Percentiles rank a stretch among this genome's conserved stretches.
Conservation (phyloP, 2,329 filamentous ascomycete genomes). For the Aspergillus arachidicola region DNA sequence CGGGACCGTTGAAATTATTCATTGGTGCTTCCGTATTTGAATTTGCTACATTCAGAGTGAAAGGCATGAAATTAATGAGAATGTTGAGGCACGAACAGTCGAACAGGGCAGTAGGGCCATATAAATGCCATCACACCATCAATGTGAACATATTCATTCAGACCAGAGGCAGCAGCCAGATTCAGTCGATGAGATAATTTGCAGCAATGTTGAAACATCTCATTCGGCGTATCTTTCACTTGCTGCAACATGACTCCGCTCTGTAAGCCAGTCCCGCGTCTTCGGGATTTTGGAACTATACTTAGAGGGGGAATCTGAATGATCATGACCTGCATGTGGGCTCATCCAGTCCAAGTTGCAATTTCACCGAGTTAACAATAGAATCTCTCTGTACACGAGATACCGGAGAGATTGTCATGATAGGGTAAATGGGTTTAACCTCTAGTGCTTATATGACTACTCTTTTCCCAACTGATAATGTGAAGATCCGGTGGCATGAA, state of each 20-base stretch:
- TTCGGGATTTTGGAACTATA: background rate
- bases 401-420: background rate
- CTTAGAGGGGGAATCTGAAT: background rate
- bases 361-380: background rate
- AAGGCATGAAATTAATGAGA: background rate
- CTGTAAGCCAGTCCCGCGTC: background rate
- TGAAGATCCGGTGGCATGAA: background rate
- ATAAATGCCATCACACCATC: background rate
- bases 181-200: background rate
- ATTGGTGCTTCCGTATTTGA: no score
- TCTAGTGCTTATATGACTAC: background rate
- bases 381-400: background rate
- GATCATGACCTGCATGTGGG: background rate
- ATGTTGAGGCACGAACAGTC: background rate
- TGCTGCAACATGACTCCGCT: background rate
- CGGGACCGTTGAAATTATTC: no score
- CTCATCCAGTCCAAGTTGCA: background rate
- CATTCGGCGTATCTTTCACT: background rate
- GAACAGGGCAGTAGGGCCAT: background rate
- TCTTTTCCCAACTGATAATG: background rate
- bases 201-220: background rate
- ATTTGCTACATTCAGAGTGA: no score
- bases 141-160: background rate
- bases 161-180: background rate
- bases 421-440: background rate